A percentile compares a stretch with the other conserved stretches of the same genome.
phyloP scores from a whole-genome alignment of 352 stramenopile species.

The Globisporangium echinulatum region DNA sequence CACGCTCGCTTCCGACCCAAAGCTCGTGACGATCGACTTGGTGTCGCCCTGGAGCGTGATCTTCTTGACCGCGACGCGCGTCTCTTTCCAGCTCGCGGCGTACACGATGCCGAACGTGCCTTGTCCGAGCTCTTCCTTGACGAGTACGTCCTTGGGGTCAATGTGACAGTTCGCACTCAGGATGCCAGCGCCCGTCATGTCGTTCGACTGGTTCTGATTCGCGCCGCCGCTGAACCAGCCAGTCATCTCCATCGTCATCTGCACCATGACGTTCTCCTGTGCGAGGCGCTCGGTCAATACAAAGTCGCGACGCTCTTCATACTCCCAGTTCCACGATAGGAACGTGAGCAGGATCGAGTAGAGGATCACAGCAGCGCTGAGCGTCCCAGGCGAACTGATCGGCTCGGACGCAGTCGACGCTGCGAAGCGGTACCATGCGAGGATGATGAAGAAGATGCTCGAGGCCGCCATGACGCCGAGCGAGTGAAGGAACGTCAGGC shows the following conservation, averaged over 20 bases:
- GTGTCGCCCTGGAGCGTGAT: slow-evolving; percentile 76
- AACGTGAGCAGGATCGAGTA: slow-evolving; percentile 80
- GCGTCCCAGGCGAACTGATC: slow-evolving; percentile 59
- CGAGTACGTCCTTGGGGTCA: slow-evolving; percentile 70
- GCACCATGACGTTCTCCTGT: slow-evolving; percentile 82
- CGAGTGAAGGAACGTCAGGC: slow-evolving; percentile 67
- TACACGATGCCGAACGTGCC: slow-evolving; percentile 78
- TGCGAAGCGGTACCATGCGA: slow-evolving; percentile 60
- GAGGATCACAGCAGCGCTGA: slow-evolving; percentile 62
- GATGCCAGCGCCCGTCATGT: slow-evolving; percentile 39
- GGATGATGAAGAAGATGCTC: slow-evolving; percentile 69
- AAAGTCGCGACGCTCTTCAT: slow-evolving; percentile 83
- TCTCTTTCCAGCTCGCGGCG: slow-evolving; percentile 76
- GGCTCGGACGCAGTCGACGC: slow-evolving; percentile 21
- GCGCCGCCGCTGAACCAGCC: slow-evolving; percentile 79
- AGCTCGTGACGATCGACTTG: slow-evolving; percentile 78
- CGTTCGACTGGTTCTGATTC: slow-evolving; percentile 39
- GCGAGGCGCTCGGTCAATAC: slow-evolving; percentile 74
- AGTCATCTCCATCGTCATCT: slow-evolving; percentile 88
- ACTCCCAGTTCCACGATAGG: slow-evolving; percentile 85
- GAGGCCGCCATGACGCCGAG: slow-evolving; percentile 45
- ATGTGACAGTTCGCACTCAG: slow-evolving; percentile 81
- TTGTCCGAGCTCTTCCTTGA: slow-evolving; percentile 74
- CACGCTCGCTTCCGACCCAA: slow-evolving; percentile 72
- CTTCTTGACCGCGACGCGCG: slow-evolving; percentile 77